Evolutionary conservation across 2,329 filamentous ascomycete species (phyloP), one percentile per base, ranked within the genome.

Genomic region (Colletotrichum limetticola): DNA sequence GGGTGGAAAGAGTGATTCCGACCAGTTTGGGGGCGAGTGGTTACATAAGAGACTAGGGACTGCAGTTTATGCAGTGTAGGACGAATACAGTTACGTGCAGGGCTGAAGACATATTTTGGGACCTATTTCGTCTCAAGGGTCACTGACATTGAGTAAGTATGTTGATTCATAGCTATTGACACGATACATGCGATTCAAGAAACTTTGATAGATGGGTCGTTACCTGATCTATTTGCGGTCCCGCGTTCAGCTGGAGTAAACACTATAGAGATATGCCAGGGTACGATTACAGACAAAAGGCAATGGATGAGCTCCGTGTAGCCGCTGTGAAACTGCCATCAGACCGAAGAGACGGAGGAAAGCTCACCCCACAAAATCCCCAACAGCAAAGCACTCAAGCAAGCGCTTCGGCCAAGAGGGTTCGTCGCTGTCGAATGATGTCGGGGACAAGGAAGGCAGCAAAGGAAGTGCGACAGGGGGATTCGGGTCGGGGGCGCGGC

Each of bases 271-370:
- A 46, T n/a, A 5, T 0, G 42, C 19, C 42, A 4, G 42, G 16
- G 19, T 49, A 49, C 30, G 30, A 32, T 32, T 32, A 32, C 8
- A 32, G 66, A 24, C 35, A 42, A 42, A 16, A 22, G 12, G 22
- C 19, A 42, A 32, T n/a, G 46, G 6, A 28, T 1, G 28, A 61
- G 55, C 59, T 74, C 69, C 72, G 46, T 72, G 60, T 74, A 35
- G 69, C 69, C 72, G 69, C 69, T 69, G 72, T 74, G 72, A 74
- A 74, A 74, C 72, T 68, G 72, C 72, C 72, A 61, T 74, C 64
- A 68, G 72, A 61, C 69, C 72, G 72, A 74, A 56, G 42, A 49
- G 37, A 42, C 37, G 7, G 1, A 16, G 1, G 4, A 9, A 3
- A 49, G 30, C 30, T 46, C 22, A 32, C 68, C 46, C 52, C 60